A percentile compares a stretch with the other conserved stretches of the same genome.
phyloP scores from a whole-genome alignment of 2,329 filamentous ascomycete species.

The Epichloe typhina region DNA sequence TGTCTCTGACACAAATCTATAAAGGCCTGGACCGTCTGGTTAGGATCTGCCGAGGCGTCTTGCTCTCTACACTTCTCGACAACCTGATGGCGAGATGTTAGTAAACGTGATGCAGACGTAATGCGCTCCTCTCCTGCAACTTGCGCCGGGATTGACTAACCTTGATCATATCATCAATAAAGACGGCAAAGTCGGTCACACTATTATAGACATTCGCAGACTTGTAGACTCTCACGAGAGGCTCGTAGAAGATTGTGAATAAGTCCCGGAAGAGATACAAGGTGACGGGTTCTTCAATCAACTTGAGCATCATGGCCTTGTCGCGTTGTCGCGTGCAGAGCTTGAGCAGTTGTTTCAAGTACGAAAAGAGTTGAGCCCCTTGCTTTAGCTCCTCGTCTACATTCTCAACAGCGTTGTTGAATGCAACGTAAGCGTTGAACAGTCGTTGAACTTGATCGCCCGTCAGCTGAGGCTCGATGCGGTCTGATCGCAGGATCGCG shows the following conservation, averaged over 20 bases:
- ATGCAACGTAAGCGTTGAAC: constrained; percentile 91
- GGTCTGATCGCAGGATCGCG: constrained; percentile 66
- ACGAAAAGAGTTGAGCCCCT: constrained; percentile 83
- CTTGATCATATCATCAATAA: constrained; percentile 83
- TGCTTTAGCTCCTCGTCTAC: constrained; percentile 77
- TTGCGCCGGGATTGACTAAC: constrained; percentile 26
- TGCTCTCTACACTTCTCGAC: constrained; percentile 53
- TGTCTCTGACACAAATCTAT: constrained; percentile 93
- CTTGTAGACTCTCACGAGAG: constrained; percentile 92
- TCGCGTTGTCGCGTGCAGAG: constrained; percentile 82
- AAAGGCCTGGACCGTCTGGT: constrained; percentile 95
- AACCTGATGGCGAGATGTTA: constrained; percentile 29
- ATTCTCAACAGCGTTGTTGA: constrained; percentile 89
- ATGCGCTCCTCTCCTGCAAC: neutral
- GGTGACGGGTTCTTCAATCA: constrained; percentile 95
- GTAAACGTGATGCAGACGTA: neutral
- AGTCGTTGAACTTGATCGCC: constrained; percentile 68
- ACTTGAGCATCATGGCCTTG: constrained; percentile 91
- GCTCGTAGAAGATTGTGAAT: constrained; percentile 98
- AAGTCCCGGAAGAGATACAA: constrained; percentile 91
- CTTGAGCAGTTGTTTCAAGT: constrained; percentile 90
- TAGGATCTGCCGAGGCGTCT: constrained; percentile 88
- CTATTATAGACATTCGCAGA: constrained; percentile 96
- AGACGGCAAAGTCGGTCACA: constrained; percentile 89
- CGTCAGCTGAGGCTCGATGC: constrained; percentile 57